Base-by-base conservation (phyloP, 2,329 filamentous ascomycete species). In the Colletotrichum cereale region DNA sequence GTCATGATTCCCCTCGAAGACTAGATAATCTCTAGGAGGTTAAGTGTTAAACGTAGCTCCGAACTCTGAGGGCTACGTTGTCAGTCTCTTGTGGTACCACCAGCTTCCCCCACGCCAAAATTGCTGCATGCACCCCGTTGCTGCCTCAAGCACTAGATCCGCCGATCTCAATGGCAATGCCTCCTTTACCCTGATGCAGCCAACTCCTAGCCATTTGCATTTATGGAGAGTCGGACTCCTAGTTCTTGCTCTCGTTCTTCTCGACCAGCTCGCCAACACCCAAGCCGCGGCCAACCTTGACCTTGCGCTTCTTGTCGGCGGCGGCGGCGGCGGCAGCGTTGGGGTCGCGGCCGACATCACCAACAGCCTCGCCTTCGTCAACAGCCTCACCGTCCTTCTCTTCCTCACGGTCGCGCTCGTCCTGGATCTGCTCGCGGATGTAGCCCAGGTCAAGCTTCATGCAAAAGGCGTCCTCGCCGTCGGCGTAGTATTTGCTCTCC, bases 381-480 rank as follows among this genome's bases (percentile, higher is more conserved):
- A 76, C 74, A 6, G 72, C 71, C 26, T 70, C 73, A 40, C 65
- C 86, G 0, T 85, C 86, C 76, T 87, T 82, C 74, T 83, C 82
- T 73, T 83, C 83, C 68, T 81, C 83, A 73, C 66, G 62, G 14
- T 84, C 83, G 67, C 82, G 79, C 47, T 80, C 83, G 29, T 82
- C 84, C 56, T 86, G 80, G 64, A 85, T 78, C 78, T 84, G 83
- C 70, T 85, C 83, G 73, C 85, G 81, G 79, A 93, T 86, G 75
- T 87, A 85, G 71, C 88, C 84, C 53, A 99, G 87, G 78, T 98
- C 92, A 81, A 97, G 93, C 74, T 91, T 91, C 96, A 99, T 99
- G 79, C 91, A 93, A 80, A 91, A 97, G 47, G 96, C 96, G 84
- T 99, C 94, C 85, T 99, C 96, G 72, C 96, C 96, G 81, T 99